Conservation (phyloP, 2,329 filamentous ascomycete genomes). For the Aspergillus latus region DNA sequence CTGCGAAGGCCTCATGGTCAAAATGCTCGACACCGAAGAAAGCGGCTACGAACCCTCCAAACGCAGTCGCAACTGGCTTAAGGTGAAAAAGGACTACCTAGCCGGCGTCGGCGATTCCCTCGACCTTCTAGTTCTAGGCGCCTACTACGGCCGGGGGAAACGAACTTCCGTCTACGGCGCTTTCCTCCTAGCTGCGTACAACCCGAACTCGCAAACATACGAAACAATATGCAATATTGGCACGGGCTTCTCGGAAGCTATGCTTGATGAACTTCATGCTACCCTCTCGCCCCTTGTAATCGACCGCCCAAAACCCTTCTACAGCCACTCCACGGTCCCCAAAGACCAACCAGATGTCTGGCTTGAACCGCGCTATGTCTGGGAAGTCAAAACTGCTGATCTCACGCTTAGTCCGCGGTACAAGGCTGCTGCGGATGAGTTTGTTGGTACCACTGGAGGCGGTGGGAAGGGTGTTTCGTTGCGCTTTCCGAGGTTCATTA, state of each 20-base stretch:
- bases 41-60: conserved; percentile 96
- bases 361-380: conserved; percentile 93
- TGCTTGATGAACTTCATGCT: conserved; percentile 81
- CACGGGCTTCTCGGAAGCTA: conserved; percentile 92
- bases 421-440: conserved; percentile 81
- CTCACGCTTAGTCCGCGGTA: conserved; percentile 89
- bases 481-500: conserved; percentile 90
- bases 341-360: conserved; percentile 98
- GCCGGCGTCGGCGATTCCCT: conserved; percentile 91
- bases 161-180: conserved; percentile 94
- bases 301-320: conserved; percentile 90
- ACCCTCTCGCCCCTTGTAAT: conserved; percentile 76
- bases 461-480: conserved; percentile 74
- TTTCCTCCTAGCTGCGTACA: conserved; percentile 94
- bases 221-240: conserved; percentile 98
- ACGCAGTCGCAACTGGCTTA: conserved; percentile 96
- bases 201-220: conserved; percentile 73
- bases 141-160: conserved; percentile 92
- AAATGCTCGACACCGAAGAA: conserved; percentile 93
- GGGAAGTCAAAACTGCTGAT: conserved; percentile 98
- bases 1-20: conserved; percentile 98
- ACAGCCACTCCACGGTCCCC: conserved; percentile 75
- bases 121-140: conserved; percentile 91
- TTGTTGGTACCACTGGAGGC: conserved; percentile 65
- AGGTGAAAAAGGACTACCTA: conserved; percentile 99